These are phyloP conservation scores for Triangularia setosa DNA, from an alignment of 2,329 filamentous ascomycete genomes.

Conservation along the genomic window DNA sequence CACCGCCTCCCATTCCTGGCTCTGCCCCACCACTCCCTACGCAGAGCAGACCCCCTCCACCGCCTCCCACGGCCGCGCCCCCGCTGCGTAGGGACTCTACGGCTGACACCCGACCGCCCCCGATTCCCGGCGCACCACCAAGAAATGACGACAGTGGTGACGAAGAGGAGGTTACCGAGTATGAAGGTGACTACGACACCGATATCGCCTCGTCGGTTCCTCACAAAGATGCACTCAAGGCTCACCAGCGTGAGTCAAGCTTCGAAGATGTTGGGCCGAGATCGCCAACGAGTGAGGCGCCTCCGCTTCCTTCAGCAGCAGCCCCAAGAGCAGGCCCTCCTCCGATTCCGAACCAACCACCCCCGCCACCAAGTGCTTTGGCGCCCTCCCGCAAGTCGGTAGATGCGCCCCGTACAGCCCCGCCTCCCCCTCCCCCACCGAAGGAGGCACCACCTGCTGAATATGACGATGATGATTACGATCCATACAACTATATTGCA, in stretches of 20 bases:
- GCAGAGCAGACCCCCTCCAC: conserved; percentile 62
- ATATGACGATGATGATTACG: conserved; percentile 62
- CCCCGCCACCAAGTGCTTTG: conserved; percentile 41
- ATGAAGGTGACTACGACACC: conserved; percentile 96
- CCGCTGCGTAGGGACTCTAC: conserved; percentile 54
- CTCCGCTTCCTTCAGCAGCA: conserved; percentile 38
- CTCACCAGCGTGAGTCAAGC: conserved; percentile 73
- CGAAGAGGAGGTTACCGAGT: conserved; percentile 82
- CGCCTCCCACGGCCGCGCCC: conserved; percentile 54
- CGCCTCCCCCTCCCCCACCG: conserved; percentile 59
- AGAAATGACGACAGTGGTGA: conserved; percentile 51
- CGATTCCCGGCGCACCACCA: conserved; percentile 35
- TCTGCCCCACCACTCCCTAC: conserved; percentile 43
- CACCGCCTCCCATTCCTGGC: conserved; percentile 59
- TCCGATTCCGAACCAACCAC: conserved; percentile 60
- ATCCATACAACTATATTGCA: conserved; percentile 57
- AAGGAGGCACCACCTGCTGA: conserved; percentile 33
- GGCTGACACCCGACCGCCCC: conserved; percentile 42
- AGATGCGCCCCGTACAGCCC: conserved; percentile 67
- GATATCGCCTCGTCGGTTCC: conserved; percentile 93
- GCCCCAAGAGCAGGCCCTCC: conserved; percentile 58
- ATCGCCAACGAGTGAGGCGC: conserved; percentile 47
- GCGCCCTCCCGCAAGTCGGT: conserved; percentile 52
- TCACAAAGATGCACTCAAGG: conserved; percentile 87
- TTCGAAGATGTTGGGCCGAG: conserved; percentile 64